A percentile compares a stretch with the other conserved stretches of the same genome.
These are phyloP conservation scores for Thalia dealbata DNA, from an alignment of 176 grass and related monocot genomes.

Conservation along the genomic window DNA sequence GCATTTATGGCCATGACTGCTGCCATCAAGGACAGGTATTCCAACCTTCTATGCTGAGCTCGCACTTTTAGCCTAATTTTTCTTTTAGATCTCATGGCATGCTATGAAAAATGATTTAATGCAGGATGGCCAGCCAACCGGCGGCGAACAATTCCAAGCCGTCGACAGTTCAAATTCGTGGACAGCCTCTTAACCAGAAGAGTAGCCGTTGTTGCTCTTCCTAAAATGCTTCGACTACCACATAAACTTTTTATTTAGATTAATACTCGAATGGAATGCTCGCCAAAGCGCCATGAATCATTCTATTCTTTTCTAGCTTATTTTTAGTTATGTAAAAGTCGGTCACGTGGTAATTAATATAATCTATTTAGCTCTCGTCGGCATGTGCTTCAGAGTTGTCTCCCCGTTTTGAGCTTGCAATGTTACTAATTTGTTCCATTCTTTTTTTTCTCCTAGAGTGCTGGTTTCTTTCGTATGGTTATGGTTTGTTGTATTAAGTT, in stretches of 20 bases:
- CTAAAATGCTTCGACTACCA: background rate
- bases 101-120: too few species aligned
- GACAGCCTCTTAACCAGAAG: too few species aligned
- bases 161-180: too few species aligned
- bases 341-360: background rate
- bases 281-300: background rate
- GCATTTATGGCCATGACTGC: constrained; percentile 66
- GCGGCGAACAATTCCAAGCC: too few species aligned
- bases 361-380: background rate
- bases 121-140: too few species aligned
- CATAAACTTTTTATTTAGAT: background rate
- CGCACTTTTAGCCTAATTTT: too few species aligned
- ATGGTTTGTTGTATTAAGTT: background rate
- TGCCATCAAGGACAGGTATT: constrained; percentile 53
- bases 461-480: background rate
- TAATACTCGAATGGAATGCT: background rate
- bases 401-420: background rate
- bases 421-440: background rate
- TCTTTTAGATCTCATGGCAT: too few species aligned
- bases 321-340: background rate
- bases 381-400: background rate
- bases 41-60: too few species aligned
- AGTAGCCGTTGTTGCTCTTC: background rate
- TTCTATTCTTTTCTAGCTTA: constrained; percentile 6
- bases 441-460: background rate